Percentiles rank a stretch among this genome's conserved stretches.
Evolutionary conservation across 2,329 filamentous ascomycete genomes (phyloP).

Genomic region (Fusarium temperatum): DNA sequence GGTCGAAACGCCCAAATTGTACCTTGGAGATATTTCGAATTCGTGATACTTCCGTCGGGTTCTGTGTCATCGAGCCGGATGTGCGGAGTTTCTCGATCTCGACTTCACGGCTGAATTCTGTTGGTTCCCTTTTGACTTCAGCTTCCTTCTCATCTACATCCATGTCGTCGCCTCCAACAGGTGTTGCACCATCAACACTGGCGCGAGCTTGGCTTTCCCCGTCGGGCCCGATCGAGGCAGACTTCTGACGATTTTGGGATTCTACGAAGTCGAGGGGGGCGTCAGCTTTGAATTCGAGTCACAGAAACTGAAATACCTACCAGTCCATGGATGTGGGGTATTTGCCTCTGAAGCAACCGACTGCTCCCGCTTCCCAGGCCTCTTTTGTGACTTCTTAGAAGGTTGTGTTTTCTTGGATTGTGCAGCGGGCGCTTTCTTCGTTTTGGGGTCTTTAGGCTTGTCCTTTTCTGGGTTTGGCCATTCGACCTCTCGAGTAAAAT

Average conservation of each 20-base stretch:
- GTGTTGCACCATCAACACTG: constrained; percentile 56
- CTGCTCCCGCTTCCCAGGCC: constrained; percentile 64
- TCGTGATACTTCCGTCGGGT: constrained; percentile 93
- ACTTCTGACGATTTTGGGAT: constrained; percentile 56
- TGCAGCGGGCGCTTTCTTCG: constrained; percentile 71
- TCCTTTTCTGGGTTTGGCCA: constrained; percentile 94
- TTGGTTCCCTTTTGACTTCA: constrained; percentile 57
- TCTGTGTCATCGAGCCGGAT: constrained; percentile 98
- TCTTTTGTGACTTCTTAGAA: constrained; percentile 68
- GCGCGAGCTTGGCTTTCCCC: constrained; percentile 56
- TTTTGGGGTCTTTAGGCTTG: constrained; percentile 77
- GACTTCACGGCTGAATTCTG: constrained; percentile 79
- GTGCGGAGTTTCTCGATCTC: constrained; percentile 97
- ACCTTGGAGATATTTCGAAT: constrained; percentile 94
- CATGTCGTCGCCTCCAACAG: constrained; percentile 59
- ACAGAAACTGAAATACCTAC: constrained; percentile 32
- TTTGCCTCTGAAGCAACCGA: constrained; percentile 62
- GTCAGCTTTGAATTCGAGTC: not conserved
- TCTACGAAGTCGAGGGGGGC: constrained; percentile 57
- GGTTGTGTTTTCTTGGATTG: constrained; percentile 65
- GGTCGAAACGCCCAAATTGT: constrained; percentile 90
- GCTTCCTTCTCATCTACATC: constrained; percentile 63
- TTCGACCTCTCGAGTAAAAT: constrained; percentile 90
- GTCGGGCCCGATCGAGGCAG: constrained; percentile 53
- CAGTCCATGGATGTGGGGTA: constrained; percentile 63